Evolutionary conservation across 1,139 yeast genomes (phyloP).

Genomic region (Starmera stellimalicola): DNA sequence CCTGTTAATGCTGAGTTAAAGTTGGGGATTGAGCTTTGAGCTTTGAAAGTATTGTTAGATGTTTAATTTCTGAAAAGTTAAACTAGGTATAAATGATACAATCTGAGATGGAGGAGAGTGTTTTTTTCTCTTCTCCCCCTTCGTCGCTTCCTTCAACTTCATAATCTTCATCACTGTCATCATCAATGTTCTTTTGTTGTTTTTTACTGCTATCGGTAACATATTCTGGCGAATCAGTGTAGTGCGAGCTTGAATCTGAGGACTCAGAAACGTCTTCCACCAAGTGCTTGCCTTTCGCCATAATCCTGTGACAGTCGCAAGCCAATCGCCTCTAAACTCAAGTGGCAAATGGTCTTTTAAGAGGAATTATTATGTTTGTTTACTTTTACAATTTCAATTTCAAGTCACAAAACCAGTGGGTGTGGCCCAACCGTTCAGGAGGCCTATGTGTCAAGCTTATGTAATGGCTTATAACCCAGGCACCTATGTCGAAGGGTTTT

Average conservation of each 20-base stretch:
- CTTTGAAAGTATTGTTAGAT: slow-evolving; percentile 3
- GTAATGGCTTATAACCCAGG: no score
- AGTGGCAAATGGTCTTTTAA: no score
- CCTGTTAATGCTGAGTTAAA: slow-evolving; percentile 28
- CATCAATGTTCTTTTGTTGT: no score
- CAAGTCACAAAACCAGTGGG: no score
- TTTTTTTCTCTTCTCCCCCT: not conserved
- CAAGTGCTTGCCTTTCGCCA: slow-evolving; percentile 40
- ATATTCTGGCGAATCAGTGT: slow-evolving; percentile 22
- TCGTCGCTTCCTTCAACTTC: not conserved
- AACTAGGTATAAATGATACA: not conserved
- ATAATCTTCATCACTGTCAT: not conserved
- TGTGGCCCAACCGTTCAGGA: no score
- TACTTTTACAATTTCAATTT: no score
- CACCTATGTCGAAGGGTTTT: no score
- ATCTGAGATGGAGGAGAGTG: not conserved
- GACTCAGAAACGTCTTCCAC: slow-evolving; percentile 53
- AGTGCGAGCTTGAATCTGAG: slow-evolving; percentile 43
- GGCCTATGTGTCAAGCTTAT: no score
- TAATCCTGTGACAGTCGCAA: no score
- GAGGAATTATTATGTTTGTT: no score
- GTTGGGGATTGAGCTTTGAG: slow-evolving; percentile 9
- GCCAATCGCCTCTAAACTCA: no score
- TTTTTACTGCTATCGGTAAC: no score
- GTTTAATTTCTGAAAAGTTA: not conserved